phyloP scores from a whole-genome alignment of 805 yeast species.

The Metschnikowia reukaufii region DNA sequence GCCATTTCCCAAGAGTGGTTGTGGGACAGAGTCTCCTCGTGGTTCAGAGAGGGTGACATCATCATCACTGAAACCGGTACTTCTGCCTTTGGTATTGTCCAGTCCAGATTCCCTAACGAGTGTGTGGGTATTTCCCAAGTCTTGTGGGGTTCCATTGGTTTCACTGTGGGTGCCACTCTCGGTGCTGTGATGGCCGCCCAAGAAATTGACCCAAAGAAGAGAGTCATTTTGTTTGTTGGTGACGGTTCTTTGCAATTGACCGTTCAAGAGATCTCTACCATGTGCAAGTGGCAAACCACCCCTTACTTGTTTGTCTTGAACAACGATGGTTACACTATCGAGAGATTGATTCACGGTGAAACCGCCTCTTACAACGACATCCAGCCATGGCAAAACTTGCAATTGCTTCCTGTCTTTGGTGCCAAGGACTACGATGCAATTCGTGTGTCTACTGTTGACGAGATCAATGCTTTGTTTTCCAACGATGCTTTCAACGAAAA shows the following conservation, averaged over 20 bases:
- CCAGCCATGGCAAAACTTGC: conserved; percentile 39
- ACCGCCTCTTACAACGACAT: conserved; percentile 38
- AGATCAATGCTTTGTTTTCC: conserved; percentile 27
- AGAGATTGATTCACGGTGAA: conserved; percentile 41
- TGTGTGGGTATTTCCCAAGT: conserved; percentile 28
- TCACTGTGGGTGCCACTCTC: conserved; percentile 29
- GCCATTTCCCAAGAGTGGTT: conserved; percentile 27
- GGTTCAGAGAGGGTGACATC: conserved; percentile 30
- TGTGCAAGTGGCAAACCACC: conserved; percentile 35
- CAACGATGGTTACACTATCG: conserved; percentile 42
- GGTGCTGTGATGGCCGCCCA: conserved; percentile 32
- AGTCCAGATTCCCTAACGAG: conserved; percentile 26
- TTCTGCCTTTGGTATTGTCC: conserved; percentile 30
- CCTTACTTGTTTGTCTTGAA: conserved; percentile 41
- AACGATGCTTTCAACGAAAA: conserved; percentile 30
- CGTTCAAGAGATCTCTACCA: conserved; percentile 41
- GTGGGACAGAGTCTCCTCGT: conserved; percentile 26
- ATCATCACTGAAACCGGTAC: conserved; percentile 31
- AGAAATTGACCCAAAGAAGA: conserved; percentile 27
- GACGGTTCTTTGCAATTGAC: conserved; percentile 44
- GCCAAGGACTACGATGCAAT: conserved; percentile 30
- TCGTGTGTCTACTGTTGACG: conserved; percentile 27
- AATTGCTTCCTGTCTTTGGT: conserved; percentile 33
- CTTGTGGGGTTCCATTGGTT: conserved; percentile 32
- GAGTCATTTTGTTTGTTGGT: conserved; percentile 42